Evolutionary conservation across 2,329 filamentous ascomycete genomes (phyloP), one percentile per base, ranked within the genome.

Genomic region (Tolypocladium tundrense): DNA sequence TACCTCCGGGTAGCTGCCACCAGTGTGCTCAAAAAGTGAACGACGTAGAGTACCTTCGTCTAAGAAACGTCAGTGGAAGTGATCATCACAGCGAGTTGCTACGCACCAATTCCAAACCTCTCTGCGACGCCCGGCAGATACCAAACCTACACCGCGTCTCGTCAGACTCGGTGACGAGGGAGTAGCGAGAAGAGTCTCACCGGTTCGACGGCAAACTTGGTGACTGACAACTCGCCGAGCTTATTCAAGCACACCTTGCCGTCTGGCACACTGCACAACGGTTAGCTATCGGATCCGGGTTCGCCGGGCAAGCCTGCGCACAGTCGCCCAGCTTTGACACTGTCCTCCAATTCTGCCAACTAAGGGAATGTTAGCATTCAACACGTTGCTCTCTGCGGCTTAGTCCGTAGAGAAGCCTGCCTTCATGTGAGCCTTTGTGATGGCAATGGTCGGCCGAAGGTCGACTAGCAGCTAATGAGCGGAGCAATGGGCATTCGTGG

Each of bases 181-280:
- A 51, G 14, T 14, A 24, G 27, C 19, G 21, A 33, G 6, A 21
- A 27, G 52, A 1, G 37, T 75, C 83, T 77, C 63, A 90, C 93
- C 31, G 94, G 94, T 72, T 99, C 94, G 24, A 97, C 94, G 4
- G 94, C 94, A 62, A 97, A 90, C 71, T 99, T 99, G 53, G 94
- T 97, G 6, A 97, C 94, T 39, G 88, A 88, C 42, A 97, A 79
- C 70, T 97, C 94, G 57, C 94, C 94, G 3, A 77, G 75, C n/a
- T 85, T 80, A 68, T 96, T 96, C 56, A 97, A 72, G 68, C 91
- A 93, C 51, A 97, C 91, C 69, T 92, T 94, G 55, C 94, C 93
- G 70, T 99, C 94, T 0, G 81, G 82, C 3, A 83, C 72, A 58
- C 80, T 82, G 31, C 4, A 10, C 1, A 14, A 53, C 41, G 37